Base-by-base conservation (phyloP, 2,329 filamentous ascomycete species). In the Dothidotthia symphoricarpi region DNA sequence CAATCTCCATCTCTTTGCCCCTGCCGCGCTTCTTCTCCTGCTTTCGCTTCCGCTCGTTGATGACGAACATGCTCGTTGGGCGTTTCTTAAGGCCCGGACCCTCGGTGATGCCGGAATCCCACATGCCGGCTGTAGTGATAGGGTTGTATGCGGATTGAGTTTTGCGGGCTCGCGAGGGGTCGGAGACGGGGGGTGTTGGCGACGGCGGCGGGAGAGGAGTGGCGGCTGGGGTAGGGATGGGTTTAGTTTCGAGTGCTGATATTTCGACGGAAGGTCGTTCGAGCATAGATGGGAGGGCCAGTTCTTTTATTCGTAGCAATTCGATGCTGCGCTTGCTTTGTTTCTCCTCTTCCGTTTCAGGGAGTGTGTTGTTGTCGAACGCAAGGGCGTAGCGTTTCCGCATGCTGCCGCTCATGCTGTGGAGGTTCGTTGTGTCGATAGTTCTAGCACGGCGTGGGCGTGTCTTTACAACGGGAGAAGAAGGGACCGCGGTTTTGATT, bases 361-460 rank as follows among this genome's bases (percentile, higher is more conserved):
- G 36, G 7, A 63, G 45, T 1, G 54, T 36, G 30, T 63, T 49
- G 16, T 61, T 53, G 41, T 56, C 57, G 12, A 57, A 49, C 2
- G 49, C 49, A 10, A 63, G 51, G 4, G 57, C 56, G 26, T 59
- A 59, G 15, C 57, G 57, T 39, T 51, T 60, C 28, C 59, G 53
- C 34, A 52, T 46, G 33, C 59, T 63, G 7, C 57, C 57, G 5
- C 47, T 56, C 34, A 51, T 51, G 29, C 48, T 51, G 19, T 45
- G 44, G 5, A 59, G 34, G 13, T 61, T 57, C 11, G 53, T 55
- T 10, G 55, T 60, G 19, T 61, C 64, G 8, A 58, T 62, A 4
- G 64, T 63, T 16, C 65, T 64, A 11, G 64, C 59, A 19, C 64
- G 58, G 17, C 61, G 56, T 8, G 55, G 32, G 16, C 63, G 63